Evolutionary conservation across 2,329 filamentous ascomycete genomes (phyloP), one percentile per base, ranked within the genome.

Genomic region (Xylaria sp.): DNA sequence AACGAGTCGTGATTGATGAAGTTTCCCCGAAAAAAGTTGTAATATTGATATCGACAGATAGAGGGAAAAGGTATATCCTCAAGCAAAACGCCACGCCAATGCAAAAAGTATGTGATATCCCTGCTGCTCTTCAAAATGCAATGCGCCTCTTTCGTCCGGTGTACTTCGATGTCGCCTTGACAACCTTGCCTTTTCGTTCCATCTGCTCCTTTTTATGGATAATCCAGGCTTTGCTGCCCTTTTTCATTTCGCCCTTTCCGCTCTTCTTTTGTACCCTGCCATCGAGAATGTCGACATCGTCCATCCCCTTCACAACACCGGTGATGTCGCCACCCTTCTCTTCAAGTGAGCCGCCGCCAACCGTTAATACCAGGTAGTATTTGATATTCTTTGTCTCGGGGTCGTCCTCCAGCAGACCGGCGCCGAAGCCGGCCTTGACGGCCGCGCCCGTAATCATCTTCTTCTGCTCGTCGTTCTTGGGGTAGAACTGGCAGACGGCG

Each of bases 401-500:
- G 79, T 98, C 95, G 81, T 99, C 96, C 81, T 98, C 95, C 57
- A 99, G 84, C 41, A 99, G 87, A 83, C 96, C 96, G 0, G 96
- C 96, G 57, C 96, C 95, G 77, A 99, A 99, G 0, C 96, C 96
- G 1, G 96, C 96, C 78, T 92, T 94, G 70, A 98, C 92, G 0
- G 96, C 96, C 0, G 96, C 96, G 68, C 89, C 87, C 61, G 91
- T 93, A 74, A 99, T 97, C 94, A 99, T 97, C 77, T 88, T 90
- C 77, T 94, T 89, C 83, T 99, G 96, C 71, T 89, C 86, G 74
- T 97, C 92, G 79, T 99, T 98, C 83, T 97, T 97, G 2, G 96
- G 96, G 80, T 99, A 99, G 81, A 99, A 99, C 78, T 99, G 96
- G 79, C 94, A 97, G 15, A 98, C 95, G 0, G 96, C 96, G 46